These are phyloP conservation scores for Macrophomina phaseolina DNA, from an alignment of 2,329 filamentous ascomycete species.

Conservation along the genomic window DNA sequence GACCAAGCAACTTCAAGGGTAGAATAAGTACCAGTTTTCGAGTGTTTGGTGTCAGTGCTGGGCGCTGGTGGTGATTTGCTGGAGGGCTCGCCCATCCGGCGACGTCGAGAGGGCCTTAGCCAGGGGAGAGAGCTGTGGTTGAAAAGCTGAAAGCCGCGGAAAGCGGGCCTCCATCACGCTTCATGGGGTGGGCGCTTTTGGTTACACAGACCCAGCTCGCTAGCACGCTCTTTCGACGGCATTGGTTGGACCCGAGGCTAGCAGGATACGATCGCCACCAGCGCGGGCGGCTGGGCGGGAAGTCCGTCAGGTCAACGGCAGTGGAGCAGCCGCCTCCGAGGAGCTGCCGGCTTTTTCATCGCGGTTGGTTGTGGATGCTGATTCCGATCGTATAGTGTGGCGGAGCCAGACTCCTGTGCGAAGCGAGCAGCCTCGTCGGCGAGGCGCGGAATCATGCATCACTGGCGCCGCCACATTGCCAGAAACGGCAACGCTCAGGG, in stretches of 20 bases:
- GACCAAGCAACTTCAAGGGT: too few species aligned
- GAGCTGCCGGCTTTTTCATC: background rate
- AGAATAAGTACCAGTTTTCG: background rate
- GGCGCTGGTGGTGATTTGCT: background rate
- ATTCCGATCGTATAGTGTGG: background rate
- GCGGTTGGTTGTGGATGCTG: background rate
- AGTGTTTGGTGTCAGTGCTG: background rate
- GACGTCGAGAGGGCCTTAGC: background rate
- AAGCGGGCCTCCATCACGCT: background rate
- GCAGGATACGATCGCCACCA: background rate
- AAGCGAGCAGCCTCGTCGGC: background rate
- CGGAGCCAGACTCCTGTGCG: background rate
- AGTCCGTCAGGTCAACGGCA: background rate
- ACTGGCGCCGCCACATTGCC: background rate
- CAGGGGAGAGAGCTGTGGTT: background rate
- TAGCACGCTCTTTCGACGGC: background rate
- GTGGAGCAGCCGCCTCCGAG: background rate
- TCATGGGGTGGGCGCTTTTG: background rate
- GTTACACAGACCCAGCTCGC: background rate
- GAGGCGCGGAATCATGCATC: background rate
- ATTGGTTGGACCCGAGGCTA: background rate
- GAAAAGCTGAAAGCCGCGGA: background rate
- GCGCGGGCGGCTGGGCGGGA: constrained; percentile 6
- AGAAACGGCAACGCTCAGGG: constrained; percentile 3
- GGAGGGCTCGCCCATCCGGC: background rate